A percentile compares a stretch with the other conserved stretches of the same genome.
phyloP scores from a whole-genome alignment of 192 early-diverging fungal genomes.

The Gorgonomyces haynaldii region DNA sequence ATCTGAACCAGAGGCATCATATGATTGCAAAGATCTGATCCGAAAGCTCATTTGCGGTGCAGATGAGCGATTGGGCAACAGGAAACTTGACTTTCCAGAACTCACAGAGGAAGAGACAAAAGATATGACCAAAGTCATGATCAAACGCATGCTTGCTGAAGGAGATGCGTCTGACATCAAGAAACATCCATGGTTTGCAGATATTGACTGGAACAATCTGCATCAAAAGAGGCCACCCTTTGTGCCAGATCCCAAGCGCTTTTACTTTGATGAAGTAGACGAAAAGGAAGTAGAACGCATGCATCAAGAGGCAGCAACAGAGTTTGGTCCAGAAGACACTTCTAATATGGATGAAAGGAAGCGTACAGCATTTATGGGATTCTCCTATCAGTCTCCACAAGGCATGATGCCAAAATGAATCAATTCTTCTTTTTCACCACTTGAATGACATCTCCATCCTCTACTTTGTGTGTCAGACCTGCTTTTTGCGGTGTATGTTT shows the following conservation, averaged over 20 bases:
- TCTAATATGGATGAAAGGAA: neutral
- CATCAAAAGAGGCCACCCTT: conserved; percentile 16
- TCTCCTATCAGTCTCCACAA: conserved; percentile 10
- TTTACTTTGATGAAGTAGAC: conserved; percentile 39
- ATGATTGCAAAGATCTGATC: conserved; percentile 52
- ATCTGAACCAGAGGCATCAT: conserved; percentile 31
- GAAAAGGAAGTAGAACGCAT: conserved; percentile 23
- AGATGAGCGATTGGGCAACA: conserved; percentile 41
- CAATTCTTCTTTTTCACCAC: conserved; percentile 36
- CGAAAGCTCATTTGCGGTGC: conserved; percentile 42
- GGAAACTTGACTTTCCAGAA: neutral
- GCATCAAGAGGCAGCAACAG: neutral
- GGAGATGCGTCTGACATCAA: conserved; percentile 34
- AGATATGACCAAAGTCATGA: neutral
- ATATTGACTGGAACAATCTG: conserved; percentile 31
- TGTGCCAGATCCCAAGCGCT: conserved; percentile 24
- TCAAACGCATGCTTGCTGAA: conserved; percentile 2
- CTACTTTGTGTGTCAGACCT: conserved; percentile 57
- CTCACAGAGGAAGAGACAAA: neutral
- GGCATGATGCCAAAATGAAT: too few relatives aligned
- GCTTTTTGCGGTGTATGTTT: conserved; percentile 97
- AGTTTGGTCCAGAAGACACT: neutral
- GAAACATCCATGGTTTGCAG: conserved; percentile 36
- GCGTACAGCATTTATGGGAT: conserved; percentile 1
- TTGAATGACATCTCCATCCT: conserved; percentile 90